A percentile compares a stretch with the other conserved stretches of the same genome.
phyloP scores from a whole-genome alignment of 1,139 yeast species.

The Candida albicans region DNA sequence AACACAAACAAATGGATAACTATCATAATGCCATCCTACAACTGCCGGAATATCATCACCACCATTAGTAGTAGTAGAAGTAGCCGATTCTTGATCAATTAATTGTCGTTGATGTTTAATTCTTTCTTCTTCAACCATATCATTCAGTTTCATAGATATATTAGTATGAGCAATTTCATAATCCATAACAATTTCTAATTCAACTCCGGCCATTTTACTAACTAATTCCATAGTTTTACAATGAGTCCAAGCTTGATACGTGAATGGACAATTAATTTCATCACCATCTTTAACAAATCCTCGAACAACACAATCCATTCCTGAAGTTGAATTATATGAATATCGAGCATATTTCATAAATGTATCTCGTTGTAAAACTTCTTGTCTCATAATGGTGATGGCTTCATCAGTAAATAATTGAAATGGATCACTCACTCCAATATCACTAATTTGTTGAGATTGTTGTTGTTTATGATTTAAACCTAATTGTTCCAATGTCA shows the following conservation, averaged over 20 bases:
- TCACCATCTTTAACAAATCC: slow-evolving; percentile 44
- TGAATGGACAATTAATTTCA: slow-evolving; percentile 40
- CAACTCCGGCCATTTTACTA: slow-evolving; percentile 55
- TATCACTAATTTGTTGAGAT: slow-evolving; percentile 45
- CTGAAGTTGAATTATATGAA: slow-evolving; percentile 39
- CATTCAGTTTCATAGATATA: slow-evolving; percentile 37
- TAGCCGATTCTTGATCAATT: slow-evolving; percentile 11
- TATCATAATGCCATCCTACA: slow-evolving; percentile 61
- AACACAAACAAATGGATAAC: slow-evolving; percentile 64
- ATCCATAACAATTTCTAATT: slow-evolving; percentile 50
- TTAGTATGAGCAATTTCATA: slow-evolving; percentile 56
- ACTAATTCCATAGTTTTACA: slow-evolving; percentile 53
- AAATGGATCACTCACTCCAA: slow-evolving; percentile 58
- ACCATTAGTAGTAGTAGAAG: too few relatives aligned
- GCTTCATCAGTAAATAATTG: slow-evolving; percentile 61
- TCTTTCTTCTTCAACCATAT: slow-evolving; percentile 21
- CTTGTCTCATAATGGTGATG: slow-evolving; percentile 53
- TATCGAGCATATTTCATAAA: slow-evolving; percentile 46
- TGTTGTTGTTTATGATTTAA: slow-evolving; percentile 29
- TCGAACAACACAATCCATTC: slow-evolving; percentile 46
- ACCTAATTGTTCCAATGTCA: slow-evolving; percentile 51
- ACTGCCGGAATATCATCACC: slow-evolving; percentile 48
- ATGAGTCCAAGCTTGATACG: slow-evolving; percentile 55
- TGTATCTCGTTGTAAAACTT: slow-evolving; percentile 43
- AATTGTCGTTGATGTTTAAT: slow-evolving; percentile 11